Evolutionary conservation across 176 grass and related monocot species (phyloP).

Genomic region (Cenchrus americanus): DNA sequence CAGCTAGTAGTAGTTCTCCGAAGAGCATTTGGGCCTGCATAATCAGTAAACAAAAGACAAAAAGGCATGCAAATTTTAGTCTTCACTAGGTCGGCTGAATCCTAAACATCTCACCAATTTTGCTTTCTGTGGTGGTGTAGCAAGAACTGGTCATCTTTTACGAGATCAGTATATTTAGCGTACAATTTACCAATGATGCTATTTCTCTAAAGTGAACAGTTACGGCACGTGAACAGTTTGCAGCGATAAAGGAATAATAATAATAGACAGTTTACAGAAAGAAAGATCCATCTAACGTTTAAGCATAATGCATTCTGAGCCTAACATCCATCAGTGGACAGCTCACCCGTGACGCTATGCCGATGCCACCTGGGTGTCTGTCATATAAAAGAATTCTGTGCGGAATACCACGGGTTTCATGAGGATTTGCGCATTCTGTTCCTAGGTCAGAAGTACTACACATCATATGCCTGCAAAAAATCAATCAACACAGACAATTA

Average conservation of each 20-base stretch:
- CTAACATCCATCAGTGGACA: conserved; percentile 24
- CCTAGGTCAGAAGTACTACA: conserved; percentile 80
- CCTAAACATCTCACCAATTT: not conserved
- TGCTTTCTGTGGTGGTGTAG: not conserved
- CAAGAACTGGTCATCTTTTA: not conserved
- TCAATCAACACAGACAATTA: not conserved
- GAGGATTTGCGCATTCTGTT: conserved; percentile 83
- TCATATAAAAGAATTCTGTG: conserved; percentile 88
- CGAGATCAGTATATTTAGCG: not conserved
- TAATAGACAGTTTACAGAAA: not conserved
- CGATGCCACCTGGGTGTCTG: conserved; percentile 80
- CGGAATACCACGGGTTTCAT: conserved; percentile 67
- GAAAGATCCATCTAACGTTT: not conserved
- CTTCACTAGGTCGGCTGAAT: conserved; percentile 18
- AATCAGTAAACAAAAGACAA: conserved; percentile 12
- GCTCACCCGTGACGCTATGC: conserved; percentile 70
- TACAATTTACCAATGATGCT: not conserved
- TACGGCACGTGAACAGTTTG: not conserved
- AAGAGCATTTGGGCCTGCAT: conserved; percentile 68
- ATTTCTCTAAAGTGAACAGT: not conserved
- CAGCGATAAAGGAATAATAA: not conserved
- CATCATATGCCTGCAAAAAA: conserved; percentile 65
- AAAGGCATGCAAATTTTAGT: not conserved
- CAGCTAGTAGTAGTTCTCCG: conserved; percentile 68
- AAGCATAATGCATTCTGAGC: not conserved